Evolutionary conservation across 306 rosid genomes (phyloP), one percentile per base, ranked within the genome.

Genomic region (Glycine tomentella): DNA sequence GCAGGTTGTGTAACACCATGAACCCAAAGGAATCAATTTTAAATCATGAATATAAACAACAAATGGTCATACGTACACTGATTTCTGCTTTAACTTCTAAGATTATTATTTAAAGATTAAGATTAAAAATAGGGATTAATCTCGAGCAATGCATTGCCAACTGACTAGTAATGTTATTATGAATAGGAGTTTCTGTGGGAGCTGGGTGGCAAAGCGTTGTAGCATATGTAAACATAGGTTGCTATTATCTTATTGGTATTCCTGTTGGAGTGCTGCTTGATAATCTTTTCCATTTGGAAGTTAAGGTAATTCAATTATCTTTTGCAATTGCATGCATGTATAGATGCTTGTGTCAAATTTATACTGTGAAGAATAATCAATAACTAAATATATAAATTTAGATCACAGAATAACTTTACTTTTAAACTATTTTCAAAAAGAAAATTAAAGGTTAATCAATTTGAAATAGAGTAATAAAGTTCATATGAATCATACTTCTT

Each of bases 201-300:
- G 94, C 94, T 52, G 91, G 94, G 0, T 88, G 90, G 89, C 94
- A 88, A 68, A 85, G 89, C 50, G 25, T 51, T 33, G 92, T 90
- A 40, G 90, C 94, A 72, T 88, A 86, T 34, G 89, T 90, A 4
- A 90, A 90, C 83, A 81, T 90, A 57, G 89, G 80, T 0, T 85
- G 90, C 17, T 88, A 90, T 83, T 90, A 90, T 75, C 38, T 90
- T 0, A 25, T 90, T 9, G 92, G 94, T 33, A 53, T 90, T 79
- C 92, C 92, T 49, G 84, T 81, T 46, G 92, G 94, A 69, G 69
- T 81, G 5, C 17, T 88, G 14, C 89, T 90, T 81, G 88, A 86
- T 44, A 40, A 76, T 3, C 14, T 79, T 57, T 11, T 83, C 34
- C 78, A 85, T 59, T 77, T 81, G 75, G 80, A 85, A 79, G 84